A percentile compares a stretch with the other conserved stretches of the same genome.
Conservation (phyloP, 1,139 yeast genomes). For the Protomyces inundatus region DNA sequence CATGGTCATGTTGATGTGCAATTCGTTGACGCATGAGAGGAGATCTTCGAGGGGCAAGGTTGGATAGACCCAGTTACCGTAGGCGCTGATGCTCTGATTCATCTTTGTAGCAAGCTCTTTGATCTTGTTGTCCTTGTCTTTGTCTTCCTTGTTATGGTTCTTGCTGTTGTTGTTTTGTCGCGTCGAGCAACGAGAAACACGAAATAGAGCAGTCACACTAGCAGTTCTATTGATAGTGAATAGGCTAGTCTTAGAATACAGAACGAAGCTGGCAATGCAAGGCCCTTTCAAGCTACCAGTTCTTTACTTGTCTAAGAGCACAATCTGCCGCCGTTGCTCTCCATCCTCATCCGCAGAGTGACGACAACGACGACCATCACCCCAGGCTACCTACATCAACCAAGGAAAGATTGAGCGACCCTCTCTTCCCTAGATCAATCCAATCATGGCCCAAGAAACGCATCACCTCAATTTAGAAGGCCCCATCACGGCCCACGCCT, state of each 20-base stretch:
- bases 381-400: too few relatives aligned
- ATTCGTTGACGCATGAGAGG: constrained; percentile 26
- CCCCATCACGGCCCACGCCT: constrained; percentile 29
- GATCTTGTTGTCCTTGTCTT: background rate
- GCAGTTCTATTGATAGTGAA: background rate
- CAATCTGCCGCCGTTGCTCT: background rate
- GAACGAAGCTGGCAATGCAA: too few relatives aligned
- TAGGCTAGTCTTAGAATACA: background rate
- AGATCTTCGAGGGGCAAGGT: constrained; percentile 21
- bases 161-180: background rate
- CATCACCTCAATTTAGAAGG: constrained; percentile 22
- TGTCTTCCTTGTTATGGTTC: background rate
- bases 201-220: background rate
- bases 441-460: constrained; percentile 13
- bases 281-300: too few relatives aligned
- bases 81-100: constrained; percentile 2
- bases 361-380: background rate
- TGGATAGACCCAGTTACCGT: constrained; percentile 16
- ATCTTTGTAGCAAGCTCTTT: background rate
- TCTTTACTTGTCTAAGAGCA: too few relatives aligned
- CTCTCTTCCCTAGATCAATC: background rate
- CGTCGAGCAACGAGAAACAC: background rate
- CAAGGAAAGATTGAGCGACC: constrained; percentile 21
- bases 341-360: background rate
- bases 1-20: constrained; percentile 55